These are phyloP conservation scores for Allomyces macrogynus DNA, from an alignment of 192 early-diverging fungal species.

Conservation along the genomic window DNA sequence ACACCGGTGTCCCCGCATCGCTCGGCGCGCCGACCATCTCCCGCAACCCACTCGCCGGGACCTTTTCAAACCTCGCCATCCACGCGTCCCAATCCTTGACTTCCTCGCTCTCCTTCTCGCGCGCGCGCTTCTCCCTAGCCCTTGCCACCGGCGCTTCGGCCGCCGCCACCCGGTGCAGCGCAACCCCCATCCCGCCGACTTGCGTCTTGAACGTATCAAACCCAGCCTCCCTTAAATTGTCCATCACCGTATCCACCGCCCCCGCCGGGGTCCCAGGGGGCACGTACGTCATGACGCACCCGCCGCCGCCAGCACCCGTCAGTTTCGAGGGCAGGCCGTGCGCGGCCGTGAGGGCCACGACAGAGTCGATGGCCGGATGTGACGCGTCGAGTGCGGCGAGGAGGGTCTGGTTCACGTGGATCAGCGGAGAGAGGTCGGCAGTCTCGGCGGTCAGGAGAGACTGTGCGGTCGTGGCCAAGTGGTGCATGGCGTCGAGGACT, in stretches of 20 bases:
- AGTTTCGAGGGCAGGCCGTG: slow-evolving; percentile 59
- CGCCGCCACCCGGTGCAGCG: slow-evolving; percentile 2
- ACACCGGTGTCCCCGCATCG: no score
- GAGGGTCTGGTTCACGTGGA: slow-evolving; percentile 71
- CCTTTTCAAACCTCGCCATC: no score
- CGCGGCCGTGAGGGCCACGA: slow-evolving; percentile 40
- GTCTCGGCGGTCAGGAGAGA: neutral
- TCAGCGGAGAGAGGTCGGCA: slow-evolving; percentile 28
- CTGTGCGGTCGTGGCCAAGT: neutral
- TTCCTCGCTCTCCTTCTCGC: neutral
- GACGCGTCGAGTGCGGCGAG: slow-evolving; percentile 59
- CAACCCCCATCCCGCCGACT: slow-evolving; percentile 47
- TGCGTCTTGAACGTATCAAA: slow-evolving; percentile 49
- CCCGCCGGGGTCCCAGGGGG: slow-evolving; percentile 8
- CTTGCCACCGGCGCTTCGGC: neutral
- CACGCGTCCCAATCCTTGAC: no score
- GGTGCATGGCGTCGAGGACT: slow-evolving; percentile 47
- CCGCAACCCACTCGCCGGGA: no score
- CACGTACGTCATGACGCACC: slow-evolving; percentile 70
- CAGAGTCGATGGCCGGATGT: slow-evolving; percentile 59
- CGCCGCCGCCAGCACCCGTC: slow-evolving; percentile 94
- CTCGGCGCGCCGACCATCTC: no score
- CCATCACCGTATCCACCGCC: slow-evolving; percentile 17
- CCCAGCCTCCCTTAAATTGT: slow-evolving; percentile 30
- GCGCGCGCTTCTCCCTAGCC: neutral